A percentile compares a stretch with the other conserved stretches of the same genome.
Conservation (phyloP, 768 basidiomycete genomes). For the Collybiopsis luxurians region DNA sequence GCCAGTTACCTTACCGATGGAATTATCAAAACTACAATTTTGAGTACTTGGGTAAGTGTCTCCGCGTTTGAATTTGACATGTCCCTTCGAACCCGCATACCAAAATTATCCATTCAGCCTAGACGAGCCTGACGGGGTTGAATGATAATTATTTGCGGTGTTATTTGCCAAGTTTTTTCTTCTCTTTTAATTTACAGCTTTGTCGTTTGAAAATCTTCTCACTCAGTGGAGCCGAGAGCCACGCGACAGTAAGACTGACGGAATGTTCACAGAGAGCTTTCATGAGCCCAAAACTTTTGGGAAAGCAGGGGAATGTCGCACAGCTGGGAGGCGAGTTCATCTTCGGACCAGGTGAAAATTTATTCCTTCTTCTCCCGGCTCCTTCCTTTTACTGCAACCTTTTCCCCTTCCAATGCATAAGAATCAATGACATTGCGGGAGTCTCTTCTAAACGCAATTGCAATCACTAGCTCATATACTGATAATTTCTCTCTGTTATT, state of each 20-base stretch:
- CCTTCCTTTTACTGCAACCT: neutral
- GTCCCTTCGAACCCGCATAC: too few species aligned
- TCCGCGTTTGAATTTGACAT: neutral
- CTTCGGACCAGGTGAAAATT: conserved; percentile 55
- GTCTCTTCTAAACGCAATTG: too few species aligned
- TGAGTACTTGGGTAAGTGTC: conserved; percentile 45
- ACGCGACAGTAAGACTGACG: neutral
- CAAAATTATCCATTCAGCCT: too few species aligned
- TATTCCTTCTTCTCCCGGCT: neutral
- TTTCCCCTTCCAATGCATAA: too few species aligned
- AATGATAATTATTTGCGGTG: too few species aligned
- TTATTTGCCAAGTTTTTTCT: too few species aligned
- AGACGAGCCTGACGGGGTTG: too few species aligned
- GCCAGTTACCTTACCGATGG: conserved; percentile 43
- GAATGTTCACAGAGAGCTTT: conserved; percentile 30
- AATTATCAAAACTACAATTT: conserved; percentile 25
- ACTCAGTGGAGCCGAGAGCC: too few species aligned
- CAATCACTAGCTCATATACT: too few species aligned
- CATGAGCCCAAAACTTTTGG: conserved; percentile 43
- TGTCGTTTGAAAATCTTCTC: too few species aligned
- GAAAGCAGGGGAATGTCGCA: conserved; percentile 59
- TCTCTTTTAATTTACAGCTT: too few species aligned
- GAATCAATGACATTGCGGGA: too few species aligned
- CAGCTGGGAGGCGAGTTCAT: conserved; percentile 67
- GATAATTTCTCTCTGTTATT: neutral